Conservation (phyloP, 352 stramenopile genomes). For the Blastocystis sp. region DNA sequence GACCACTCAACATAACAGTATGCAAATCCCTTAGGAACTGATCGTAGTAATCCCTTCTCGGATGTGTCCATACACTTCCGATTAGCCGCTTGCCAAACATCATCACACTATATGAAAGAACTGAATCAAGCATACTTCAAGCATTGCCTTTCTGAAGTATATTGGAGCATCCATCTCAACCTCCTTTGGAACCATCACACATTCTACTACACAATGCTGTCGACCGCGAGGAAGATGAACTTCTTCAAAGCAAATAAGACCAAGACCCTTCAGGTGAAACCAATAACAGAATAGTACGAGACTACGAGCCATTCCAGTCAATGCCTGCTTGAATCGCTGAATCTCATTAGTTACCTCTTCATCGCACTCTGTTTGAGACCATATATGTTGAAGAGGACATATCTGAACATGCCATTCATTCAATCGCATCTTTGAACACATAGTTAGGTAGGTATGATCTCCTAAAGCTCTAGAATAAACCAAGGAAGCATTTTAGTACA, state of each 20-base stretch:
- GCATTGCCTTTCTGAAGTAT: slow-evolving; percentile 68
- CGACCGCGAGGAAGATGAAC: slow-evolving; percentile 20
- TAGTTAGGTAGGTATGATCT: slow-evolving; percentile 62
- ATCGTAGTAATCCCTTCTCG: slow-evolving; percentile 65
- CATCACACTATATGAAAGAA: slow-evolving; percentile 36
- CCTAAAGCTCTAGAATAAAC: slow-evolving; percentile 20
- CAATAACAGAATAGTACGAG: not conserved
- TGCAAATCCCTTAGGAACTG: slow-evolving; percentile 67
- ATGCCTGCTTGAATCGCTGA: slow-evolving; percentile 22
- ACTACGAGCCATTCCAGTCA: slow-evolving; percentile 29
- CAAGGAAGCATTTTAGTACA: not conserved
- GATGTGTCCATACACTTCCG: slow-evolving; percentile 63
- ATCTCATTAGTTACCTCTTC: slow-evolving; percentile 63
- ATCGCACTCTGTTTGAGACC: slow-evolving; percentile 59
- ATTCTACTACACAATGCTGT: slow-evolving; percentile 66
- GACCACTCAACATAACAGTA: slow-evolving; percentile 67
- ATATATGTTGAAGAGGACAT: slow-evolving; percentile 53
- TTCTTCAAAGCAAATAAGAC: slow-evolving; percentile 63
- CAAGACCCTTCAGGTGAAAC: not conserved
- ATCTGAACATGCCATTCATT: slow-evolving; percentile 61
- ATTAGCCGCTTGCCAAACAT: slow-evolving; percentile 64
- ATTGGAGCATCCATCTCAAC: slow-evolving; percentile 68
- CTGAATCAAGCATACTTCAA: not conserved
- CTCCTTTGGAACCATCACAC: slow-evolving; percentile 62
- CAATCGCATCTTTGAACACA: slow-evolving; percentile 61